Conservation (phyloP, 139 green algal species). For the Coccomyxa sp. region DNA sequence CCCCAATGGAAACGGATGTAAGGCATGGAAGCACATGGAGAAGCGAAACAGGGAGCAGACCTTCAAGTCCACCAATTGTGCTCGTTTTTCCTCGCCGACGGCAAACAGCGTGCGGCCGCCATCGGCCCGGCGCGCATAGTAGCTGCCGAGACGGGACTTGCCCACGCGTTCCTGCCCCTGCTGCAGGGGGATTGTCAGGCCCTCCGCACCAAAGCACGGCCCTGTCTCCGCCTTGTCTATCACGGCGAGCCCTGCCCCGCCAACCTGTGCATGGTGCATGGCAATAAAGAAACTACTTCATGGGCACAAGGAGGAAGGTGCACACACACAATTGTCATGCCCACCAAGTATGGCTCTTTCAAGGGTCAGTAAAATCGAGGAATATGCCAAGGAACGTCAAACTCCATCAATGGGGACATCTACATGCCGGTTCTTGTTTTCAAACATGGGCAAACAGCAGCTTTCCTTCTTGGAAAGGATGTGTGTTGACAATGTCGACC, state of each 20-base stretch:
- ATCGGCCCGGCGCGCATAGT: constrained; percentile 47
- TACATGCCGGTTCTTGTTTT: too few species aligned
- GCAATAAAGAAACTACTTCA: background rate
- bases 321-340: background rate
- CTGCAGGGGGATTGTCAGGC: constrained; percentile 51
- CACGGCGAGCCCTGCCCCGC: constrained; percentile 50
- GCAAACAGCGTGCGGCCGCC: constrained; percentile 53
- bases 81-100: constrained; percentile 26
- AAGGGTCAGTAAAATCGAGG: too few species aligned
- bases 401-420: too few species aligned
- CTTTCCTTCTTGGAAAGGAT: too few species aligned
- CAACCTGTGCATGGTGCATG: constrained; percentile 29
- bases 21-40: too few species aligned
- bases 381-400: too few species aligned
- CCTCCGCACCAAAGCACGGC: constrained; percentile 66
- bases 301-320: background rate
- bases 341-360: too few species aligned
- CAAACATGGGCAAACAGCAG: too few species aligned
- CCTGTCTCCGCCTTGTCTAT: constrained; percentile 50
- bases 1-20: too few species aligned
- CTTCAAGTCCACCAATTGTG: constrained; percentile 44
- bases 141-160: constrained; percentile 55
- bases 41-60: constrained; percentile 25
- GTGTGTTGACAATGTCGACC: too few species aligned
- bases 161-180: constrained; percentile 21